Evolutionary conservation across 1,284 basidiomycete genomes (phyloP).

Genomic region (Paramarasmius palmivorus): DNA sequence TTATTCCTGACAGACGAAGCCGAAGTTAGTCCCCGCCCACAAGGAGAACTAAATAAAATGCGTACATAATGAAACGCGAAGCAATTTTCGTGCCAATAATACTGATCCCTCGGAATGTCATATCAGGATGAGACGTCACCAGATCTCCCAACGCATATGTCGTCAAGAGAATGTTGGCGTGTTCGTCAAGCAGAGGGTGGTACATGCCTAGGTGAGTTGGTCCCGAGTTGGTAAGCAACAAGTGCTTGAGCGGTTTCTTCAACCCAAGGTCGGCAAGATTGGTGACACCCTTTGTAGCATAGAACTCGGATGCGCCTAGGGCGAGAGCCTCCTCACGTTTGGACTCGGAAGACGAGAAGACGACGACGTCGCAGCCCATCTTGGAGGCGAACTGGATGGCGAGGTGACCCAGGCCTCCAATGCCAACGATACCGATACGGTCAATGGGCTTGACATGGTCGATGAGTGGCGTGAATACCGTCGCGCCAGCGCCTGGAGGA

Average conservation of each 20-base stretch:
- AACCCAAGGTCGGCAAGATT: conserved; percentile 30
- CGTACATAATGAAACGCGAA: conserved; percentile 1
- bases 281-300: conserved; percentile 35
- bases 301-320: conserved; percentile 55
- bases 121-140: not conserved
- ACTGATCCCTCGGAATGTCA: not conserved
- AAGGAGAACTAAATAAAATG: conserved; percentile 6
- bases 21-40: not conserved
- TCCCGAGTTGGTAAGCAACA: conserved; percentile 16
- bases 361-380: conserved; percentile 60
- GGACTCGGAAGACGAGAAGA: conserved; percentile 55
- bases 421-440: conserved; percentile 64
- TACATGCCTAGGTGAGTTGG: conserved; percentile 14
- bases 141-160: not conserved
- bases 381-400: conserved; percentile 54
- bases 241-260: conserved; percentile 12
- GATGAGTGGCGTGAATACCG: conserved; percentile 62
- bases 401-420: conserved; percentile 57
- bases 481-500: conserved; percentile 46
- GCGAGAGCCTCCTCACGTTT: conserved; percentile 61
- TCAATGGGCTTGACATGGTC: conserved; percentile 36
- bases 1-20: not conserved
- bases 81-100: not conserved
- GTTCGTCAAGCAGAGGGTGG: not conserved
- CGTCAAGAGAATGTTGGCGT: not conserved